phyloP scores from a whole-genome alignment of 116 monocot genomes.

The Posidonia oceanica region DNA sequence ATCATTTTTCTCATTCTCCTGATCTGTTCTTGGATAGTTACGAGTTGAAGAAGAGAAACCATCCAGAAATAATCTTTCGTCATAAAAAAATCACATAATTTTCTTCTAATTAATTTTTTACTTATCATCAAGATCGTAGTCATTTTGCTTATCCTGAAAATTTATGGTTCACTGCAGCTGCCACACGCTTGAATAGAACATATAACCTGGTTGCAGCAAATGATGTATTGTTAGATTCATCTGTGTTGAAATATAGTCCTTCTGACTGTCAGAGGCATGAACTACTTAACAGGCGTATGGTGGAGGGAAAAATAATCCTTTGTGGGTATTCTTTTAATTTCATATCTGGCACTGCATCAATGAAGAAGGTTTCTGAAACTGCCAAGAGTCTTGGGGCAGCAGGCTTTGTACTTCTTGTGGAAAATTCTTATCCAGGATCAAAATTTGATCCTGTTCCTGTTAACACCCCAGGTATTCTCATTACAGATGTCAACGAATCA shows the following conservation, averaged over 20 bases:
- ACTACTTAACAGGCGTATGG: conserved; percentile 61
- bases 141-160: neutral
- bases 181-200: conserved; percentile 62
- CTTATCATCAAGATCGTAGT: neutral
- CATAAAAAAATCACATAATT: too few relatives aligned
- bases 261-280: conserved; percentile 89
- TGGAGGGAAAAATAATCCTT: conserved; percentile 75
- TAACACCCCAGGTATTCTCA: conserved; percentile 70
- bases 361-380: conserved; percentile 85
- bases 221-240: conserved; percentile 74
- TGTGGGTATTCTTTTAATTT: conserved; percentile 97
- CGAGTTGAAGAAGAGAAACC: too few relatives aligned
- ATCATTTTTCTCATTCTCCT: too few relatives aligned
- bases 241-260: conserved; percentile 63
- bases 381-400: conserved; percentile 84
- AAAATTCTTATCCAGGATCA: conserved; percentile 69
- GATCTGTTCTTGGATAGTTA: too few relatives aligned
- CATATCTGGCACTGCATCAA: conserved; percentile 84
- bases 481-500: conserved; percentile 55
- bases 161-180: conserved; percentile 35
- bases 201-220: conserved; percentile 63
- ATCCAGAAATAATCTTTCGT: too few relatives aligned
- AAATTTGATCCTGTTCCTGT: conserved; percentile 93
- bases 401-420: conserved; percentile 87
- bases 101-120: too few relatives aligned